Evolutionary conservation across 1,284 basidiomycete genomes (phyloP).

Genomic region (Ustilago tritici): DNA sequence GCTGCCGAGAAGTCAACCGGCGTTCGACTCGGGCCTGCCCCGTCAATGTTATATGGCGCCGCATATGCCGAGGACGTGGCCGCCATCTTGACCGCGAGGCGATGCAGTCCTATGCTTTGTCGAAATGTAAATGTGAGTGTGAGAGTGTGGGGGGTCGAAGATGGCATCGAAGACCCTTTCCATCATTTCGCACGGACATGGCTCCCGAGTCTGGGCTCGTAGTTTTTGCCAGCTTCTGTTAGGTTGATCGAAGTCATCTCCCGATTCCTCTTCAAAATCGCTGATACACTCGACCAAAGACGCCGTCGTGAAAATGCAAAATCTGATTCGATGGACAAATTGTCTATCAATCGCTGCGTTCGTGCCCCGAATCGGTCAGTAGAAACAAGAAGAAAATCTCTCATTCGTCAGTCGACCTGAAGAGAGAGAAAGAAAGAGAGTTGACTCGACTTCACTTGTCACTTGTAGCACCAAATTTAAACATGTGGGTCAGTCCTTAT

Average conservation of each 20-base stretch:
- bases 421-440: conserved; percentile 4
- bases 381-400: conserved; percentile 13
- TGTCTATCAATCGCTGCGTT: conserved; percentile 13
- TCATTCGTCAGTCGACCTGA: conserved; percentile 2
- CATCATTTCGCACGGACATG: conserved; percentile 7
- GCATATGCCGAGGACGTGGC: conserved; percentile 12
- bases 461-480: neutral
- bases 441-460: conserved; percentile 9
- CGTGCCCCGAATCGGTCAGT: conserved; percentile 17
- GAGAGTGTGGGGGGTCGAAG: neutral
- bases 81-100: conserved; percentile 10
- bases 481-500: conserved; percentile 4
- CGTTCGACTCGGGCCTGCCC: conserved; percentile 26
- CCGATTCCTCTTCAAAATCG: neutral
- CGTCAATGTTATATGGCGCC: conserved; percentile 28
- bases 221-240: neutral
- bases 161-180: conserved; percentile 1
- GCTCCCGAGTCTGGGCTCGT: neutral
- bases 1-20: conserved; percentile 54
- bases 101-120: neutral
- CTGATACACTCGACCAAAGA: neutral
- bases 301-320: neutral
- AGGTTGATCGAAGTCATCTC: neutral
- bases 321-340: conserved; percentile 33
- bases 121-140: neutral